Percentiles rank a stretch among this genome's conserved stretches.
phyloP scores from a whole-genome alignment of 202 grass and related monocot species.

The Hordeum pubiflorum region DNA sequence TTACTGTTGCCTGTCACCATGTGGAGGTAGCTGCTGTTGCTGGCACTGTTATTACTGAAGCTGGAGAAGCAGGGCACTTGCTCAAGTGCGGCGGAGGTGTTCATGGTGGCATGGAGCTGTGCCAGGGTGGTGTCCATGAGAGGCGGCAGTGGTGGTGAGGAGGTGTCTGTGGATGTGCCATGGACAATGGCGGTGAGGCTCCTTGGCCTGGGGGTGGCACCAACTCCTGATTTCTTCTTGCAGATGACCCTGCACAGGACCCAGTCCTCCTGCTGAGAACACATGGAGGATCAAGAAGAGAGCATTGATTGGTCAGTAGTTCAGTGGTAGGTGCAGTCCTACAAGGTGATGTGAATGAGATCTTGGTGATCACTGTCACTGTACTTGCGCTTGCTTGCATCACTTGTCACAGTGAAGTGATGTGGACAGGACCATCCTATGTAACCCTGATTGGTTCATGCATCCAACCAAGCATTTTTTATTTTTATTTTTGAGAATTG shows the following conservation, averaged over 20 bases:
- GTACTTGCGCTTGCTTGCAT: neutral
- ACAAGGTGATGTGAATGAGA: slow-evolving; percentile 2
- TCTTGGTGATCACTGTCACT: neutral
- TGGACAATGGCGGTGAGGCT: slow-evolving; percentile 22
- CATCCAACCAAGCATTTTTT: neutral
- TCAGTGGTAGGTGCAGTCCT: slow-evolving; percentile 6
- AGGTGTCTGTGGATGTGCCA: slow-evolving; percentile 13
- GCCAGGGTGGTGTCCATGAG: slow-evolving; percentile 67
- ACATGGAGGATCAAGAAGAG: slow-evolving; percentile 16
- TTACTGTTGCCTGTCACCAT: slow-evolving; percentile 24
- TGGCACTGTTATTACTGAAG: slow-evolving; percentile 46
- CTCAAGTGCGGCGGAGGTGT: slow-evolving; percentile 38
- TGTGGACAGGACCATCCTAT: neutral
- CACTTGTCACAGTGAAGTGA: neutral
- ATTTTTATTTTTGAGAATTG: neutral
- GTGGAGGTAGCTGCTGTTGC: slow-evolving; percentile 21
- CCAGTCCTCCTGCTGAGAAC: slow-evolving; percentile 71
- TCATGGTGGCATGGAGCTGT: slow-evolving; percentile 48
- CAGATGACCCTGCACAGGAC: slow-evolving; percentile 85
- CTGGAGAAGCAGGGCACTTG: slow-evolving; percentile 99
- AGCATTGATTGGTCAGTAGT: slow-evolving; percentile 16
- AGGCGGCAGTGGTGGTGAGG: slow-evolving; percentile 42
- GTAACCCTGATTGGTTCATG: neutral
- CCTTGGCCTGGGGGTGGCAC: slow-evolving; percentile 41
- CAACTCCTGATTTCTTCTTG: slow-evolving; percentile 50